Evolutionary conservation across 169 alveolate species (phyloP).

Genomic region (Besnoitia besnoiti): DNA sequence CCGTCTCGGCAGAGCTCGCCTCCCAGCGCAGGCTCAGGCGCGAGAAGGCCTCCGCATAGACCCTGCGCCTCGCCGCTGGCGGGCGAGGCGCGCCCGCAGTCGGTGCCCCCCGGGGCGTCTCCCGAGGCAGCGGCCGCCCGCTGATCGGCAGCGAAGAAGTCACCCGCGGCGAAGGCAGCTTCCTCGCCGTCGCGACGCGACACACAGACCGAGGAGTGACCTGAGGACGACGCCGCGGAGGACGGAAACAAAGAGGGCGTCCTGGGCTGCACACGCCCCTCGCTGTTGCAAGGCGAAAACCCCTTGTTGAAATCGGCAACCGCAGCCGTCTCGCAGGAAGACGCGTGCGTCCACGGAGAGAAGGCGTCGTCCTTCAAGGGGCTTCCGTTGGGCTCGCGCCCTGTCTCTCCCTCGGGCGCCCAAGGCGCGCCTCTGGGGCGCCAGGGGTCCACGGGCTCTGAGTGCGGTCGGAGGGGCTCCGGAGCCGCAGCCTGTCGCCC

Average conservation of each 20-base stretch:
- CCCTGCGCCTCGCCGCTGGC: no score
- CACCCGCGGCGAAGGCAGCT: neutral
- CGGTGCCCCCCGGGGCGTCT: no score
- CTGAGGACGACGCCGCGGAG: neutral
- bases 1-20: no score
- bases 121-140: no score
- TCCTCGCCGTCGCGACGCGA: neutral
- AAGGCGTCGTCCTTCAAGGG: neutral
- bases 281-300: neutral
- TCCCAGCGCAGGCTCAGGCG: no score
- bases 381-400: neutral
- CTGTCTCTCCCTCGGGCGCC: neutral
- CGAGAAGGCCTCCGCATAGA: no score
- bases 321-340: neutral
- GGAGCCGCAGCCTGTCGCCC: neutral
- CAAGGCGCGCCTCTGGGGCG: neutral
- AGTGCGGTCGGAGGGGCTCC: neutral
- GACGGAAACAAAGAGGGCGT: neutral
- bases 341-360: constrained; percentile 27
- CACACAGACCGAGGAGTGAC: neutral
- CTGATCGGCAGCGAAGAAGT: neutral
- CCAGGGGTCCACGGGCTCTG: neutral
- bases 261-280: no score
- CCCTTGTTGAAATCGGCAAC: neutral
- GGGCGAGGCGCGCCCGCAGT: no score